Base-by-base conservation (phyloP, 2,329 filamentous ascomycete genomes). In the Penicillium nordicum region DNA sequence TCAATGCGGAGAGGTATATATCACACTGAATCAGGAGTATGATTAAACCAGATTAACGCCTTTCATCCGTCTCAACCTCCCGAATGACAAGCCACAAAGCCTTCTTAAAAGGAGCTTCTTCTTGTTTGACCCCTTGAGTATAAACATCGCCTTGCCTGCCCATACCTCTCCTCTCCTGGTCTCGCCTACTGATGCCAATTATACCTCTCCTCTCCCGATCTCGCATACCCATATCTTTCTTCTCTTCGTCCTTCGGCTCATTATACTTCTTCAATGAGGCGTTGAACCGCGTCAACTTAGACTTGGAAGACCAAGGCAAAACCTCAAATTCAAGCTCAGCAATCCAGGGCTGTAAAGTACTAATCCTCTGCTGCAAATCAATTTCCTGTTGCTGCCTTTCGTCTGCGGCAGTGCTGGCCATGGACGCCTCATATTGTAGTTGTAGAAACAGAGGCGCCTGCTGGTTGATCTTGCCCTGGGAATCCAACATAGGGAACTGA, bases 341-440 rank as follows among this genome's bases (percentile, higher is more conserved):
- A 55, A 70, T 68, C 67, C 67, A 70, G 8, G 67, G 67, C 40
- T 60, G 53, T 38, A 70, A 44, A 14, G 61, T 47, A 5, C 40
- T 42, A 14, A 70, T 56, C 8, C 62, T 48, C 27, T 44, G 58
- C 29, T 52, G 51, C 14, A 61, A 34, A 32, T 62, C 46, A 6
- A 59, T 2, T 9, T 63, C 56, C 27, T 64, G 59, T 16, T 49
- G 44, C 8, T 51, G 16, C 10, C 46, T 23, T 29, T 53, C 30
- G n/a, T 36, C 37, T 1, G 2, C 3, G 16, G 1, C 34, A n/a
- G 23, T 25, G 8, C 25, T 25, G 11, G 21, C 16, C 29, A 34
- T 34, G 38, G 38, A 34, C 8, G 44, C 27, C n/a, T 59, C 57
- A 29, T 46, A 11, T 25, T 43, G 41, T 1, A 64, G 27, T 23